phyloP scores from a whole-genome alignment of 140 eudicot genomes.

The Flaveria floridana region DNA sequence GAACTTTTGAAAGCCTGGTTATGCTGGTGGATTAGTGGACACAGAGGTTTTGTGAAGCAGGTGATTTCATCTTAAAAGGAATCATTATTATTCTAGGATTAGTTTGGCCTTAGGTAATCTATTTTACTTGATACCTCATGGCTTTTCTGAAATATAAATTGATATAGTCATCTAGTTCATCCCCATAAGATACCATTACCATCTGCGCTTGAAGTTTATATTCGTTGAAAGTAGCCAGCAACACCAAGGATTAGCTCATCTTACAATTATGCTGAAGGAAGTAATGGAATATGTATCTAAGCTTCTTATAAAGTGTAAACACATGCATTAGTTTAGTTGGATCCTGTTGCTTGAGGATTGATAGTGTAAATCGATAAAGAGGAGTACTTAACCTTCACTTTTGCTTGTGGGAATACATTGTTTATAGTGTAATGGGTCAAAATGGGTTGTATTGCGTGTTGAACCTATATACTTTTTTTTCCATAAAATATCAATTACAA shows the following conservation, averaged over 20 bases:
- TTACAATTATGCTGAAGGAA: not conserved
- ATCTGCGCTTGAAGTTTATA: not conserved
- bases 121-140: not conserved
- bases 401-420: not conserved
- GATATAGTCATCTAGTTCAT: not conserved
- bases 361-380: not conserved
- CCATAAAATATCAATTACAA: not conserved
- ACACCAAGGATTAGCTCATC: not conserved
- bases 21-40: no score
- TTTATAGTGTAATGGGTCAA: not conserved
- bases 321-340: not conserved
- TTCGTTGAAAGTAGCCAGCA: not conserved
- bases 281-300: not conserved
- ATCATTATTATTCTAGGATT: not conserved
- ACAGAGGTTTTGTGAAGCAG: no score
- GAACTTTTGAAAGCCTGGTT: conserved; percentile 6
- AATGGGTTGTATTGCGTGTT: not conserved
- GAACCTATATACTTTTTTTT: not conserved
- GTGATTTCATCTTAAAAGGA: no score
- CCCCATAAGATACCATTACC: not conserved
- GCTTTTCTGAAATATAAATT: not conserved
- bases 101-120: not conserved
- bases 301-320: not conserved
- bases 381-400: conserved; percentile 4
- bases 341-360: conserved; percentile 20